Base-by-base conservation (phyloP, 2,329 filamentous ascomycete species). In the Stagonosporopsis tanaceti region DNA sequence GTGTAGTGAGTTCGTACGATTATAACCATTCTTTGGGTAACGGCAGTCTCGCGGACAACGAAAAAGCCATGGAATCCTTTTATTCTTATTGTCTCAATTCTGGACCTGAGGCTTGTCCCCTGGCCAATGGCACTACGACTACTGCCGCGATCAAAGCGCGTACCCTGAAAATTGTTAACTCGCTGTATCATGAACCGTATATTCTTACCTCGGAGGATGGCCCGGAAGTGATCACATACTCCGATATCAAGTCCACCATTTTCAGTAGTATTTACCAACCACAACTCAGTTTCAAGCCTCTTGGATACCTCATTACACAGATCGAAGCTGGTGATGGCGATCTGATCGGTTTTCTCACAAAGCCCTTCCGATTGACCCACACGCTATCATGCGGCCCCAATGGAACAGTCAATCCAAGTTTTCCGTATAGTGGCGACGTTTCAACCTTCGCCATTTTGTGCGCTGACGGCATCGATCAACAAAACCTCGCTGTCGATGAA, bases 81-180 rank as follows among this genome's bases (percentile, higher is more conserved):
- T 82, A 80, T 67, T 76, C 73, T 3, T 77, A 76, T 47, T 84
- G 81, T 55, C 71, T 78, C 24, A 63, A 71, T 38, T 73, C 74
- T 4, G 81, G 81, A 0, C 75, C 4, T 67, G 71, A 0, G 39
- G 46, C 27, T 4, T 84, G 81, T 56, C 67, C 75, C 5, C 67
- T 81, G 1, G 70, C 77, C 1, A 75, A 73, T n/a, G 56, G 67
- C 4, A 69, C 66, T 8, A 73, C 72, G 15, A 68, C 63, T 8
- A 55, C 69, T 4, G 62, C 64, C 1, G 64, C 75, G 24, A 76
- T 82, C 42, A 68, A 77, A 45, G 50, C 69, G 11, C 68, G 71
- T 14, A 64, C 72, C 9, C 37, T 70, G 14, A 66, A 58, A 32
- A 76, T 80, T 30, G 53, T 78, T 34, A 22, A 69, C 34, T 73